Evolutionary conservation across 1,139 yeast genomes (phyloP), one percentile per base, ranked within the genome.

Genomic region (Sugiyamaella pinicola): DNA sequence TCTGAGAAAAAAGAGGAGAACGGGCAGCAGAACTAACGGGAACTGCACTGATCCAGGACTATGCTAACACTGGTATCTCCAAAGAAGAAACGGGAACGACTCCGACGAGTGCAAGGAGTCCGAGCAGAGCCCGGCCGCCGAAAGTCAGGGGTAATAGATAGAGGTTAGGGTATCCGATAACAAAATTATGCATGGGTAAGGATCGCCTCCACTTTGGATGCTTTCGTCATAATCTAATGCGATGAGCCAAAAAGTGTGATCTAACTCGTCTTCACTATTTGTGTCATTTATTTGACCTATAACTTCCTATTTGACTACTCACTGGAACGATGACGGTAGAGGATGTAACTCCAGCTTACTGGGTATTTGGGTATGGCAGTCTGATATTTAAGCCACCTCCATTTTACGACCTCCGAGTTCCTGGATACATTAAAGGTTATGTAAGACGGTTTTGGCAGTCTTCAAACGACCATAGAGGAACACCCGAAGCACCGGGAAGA

Each of bases 361-460:
- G 96, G 96, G 79, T 91, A 15, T 84, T 90, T 22, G 97, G 97
- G 2, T 91, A 91, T 65, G 98, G 98, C 1, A 87, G 96, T 0
- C 74, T 91, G 51, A 83, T 91, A 22, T 91, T 86, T 76, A 91
- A 90, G 65, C 97, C 96, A 0, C 97, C 97, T 0, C 93, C 96
- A 19, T 81, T 82, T 55, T 76, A 79, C 17, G 78, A 77, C 45
- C 77, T 79, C 58, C 73, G 82, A 39, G 82, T 87, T 7, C 83
- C 88, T 0, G 97, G 97, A 0, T 80, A 83, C 56, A 75, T 91
- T 26, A 76, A 77, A 53, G 96, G 96, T 1, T 89, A 75, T 61
- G 80, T 85, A 2, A 75, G 98, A 21, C 73, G 96, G 52, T 91
- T 91, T 67, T 91, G 97, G 97, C 96, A 90, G 69, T 81, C 88